Evolutionary conservation across 495 filamentous ascomycete genomes (phyloP), one percentile per base, ranked within the genome.

Genomic region (Lasiosphaeria ovina): DNA sequence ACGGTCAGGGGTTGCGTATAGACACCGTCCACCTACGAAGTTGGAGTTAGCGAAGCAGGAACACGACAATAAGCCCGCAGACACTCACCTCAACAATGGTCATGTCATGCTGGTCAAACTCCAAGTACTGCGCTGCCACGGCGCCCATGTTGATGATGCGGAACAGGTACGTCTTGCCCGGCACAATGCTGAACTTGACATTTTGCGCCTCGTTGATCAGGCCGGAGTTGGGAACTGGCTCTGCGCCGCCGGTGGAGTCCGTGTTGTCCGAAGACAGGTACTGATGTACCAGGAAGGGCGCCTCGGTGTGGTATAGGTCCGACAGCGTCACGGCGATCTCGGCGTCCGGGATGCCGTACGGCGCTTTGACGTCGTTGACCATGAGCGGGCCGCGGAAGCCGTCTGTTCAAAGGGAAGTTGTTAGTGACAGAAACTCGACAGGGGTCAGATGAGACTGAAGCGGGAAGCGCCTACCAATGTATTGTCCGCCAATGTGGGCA

Each of bases 151-250:
- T 90, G 69, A 88, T 74, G 52, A 91, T 72, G 6, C 83, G 83
- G 62, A 92, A 73, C 24, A 90, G 72, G 61, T 92, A 92, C 0
- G 87, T 91, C 69, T 86, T 89, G 35, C 83, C 83, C 0, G 88
- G 79, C 57, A 86, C 57, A 1, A 91, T 80, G 0, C 77, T 47
- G 7, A 91, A 61, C 14, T 73, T 83, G 5, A 78, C 66, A 60
- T 86, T 81, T 63, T 78, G 66, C 0, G 80, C 86, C 49, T 86
- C 87, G 60, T 89, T 89, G 66, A 90, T 81, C 42, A 87, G 63
- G 11, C 79, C 75, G 7, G 78, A 66, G 53, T 85, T 54, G 0
- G 85, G 84, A 50, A 86, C 57, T 3, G 81, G 84, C 63, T 84
- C 83, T 32, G 74, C 66, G 9, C 74, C 74, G 5, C 60, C 67